Evolutionary conservation across 371 early-diverging fungal species (phyloP), one percentile per base, ranked within the genome.

Genomic region (Synchytrium microbalum): DNA sequence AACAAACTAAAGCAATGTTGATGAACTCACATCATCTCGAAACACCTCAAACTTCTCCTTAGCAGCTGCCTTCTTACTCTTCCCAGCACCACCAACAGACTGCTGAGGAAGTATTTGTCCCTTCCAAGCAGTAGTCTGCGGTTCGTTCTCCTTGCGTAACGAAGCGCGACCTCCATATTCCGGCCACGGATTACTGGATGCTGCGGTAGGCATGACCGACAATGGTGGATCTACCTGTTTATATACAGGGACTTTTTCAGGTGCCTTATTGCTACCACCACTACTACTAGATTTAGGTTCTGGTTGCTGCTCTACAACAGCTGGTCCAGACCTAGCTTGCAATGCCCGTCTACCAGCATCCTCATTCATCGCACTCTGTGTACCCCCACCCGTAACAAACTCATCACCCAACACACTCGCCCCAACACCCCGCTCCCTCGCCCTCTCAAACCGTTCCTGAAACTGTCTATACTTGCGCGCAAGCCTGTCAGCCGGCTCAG

Each of bases 401-500:
- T 29, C 54, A 33, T 65, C 64, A 32, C 30, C 53, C 31, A 14
- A 31, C 53, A n/a, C 62, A n/a, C n/a, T n/a, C n/a, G n/a, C n/a
- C n/a, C n/a, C n/a, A n/a, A n/a, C n/a, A n/a, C n/a, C n/a, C n/a
- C n/a, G n/a, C n/a, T n/a, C n/a, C 32, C 61, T 27, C 33, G 32
- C 64, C 1, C 38, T 32, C 66, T 67, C 60, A 32, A 80, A 67
- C 0, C 84, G 72, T 5, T 66, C 56, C 65, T 77, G 75, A 64
- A 88, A 88, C 30, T 74, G 77, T 25, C 58, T 67, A 56, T 79
- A 77, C 24, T 77, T 66, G 8, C 75, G 69, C 52, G 69, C 68
- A 3, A 90, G 68, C 10, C 81, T 67, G 3, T 72, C 75, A 1
- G 79, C 16, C 8, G 87, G 87, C 14, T 66, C 66, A 1, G 87